phyloP scores from a whole-genome alignment of 1,139 yeast species.

The Blastobotrys raffinosifermentans region DNA sequence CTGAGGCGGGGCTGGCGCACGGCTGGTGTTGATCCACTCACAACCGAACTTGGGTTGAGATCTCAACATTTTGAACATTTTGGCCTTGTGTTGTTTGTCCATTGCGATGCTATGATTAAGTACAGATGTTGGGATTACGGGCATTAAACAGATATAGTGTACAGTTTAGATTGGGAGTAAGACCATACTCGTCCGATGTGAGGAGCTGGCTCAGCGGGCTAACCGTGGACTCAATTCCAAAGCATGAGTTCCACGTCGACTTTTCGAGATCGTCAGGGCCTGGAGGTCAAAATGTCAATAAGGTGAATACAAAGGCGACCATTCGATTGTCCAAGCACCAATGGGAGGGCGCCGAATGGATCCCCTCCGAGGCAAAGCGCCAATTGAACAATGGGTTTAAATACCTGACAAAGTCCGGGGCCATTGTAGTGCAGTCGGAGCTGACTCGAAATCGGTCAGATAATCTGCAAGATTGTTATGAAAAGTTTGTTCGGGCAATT shows the following conservation, averaged over 20 bases:
- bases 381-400: slow-evolving; percentile 42
- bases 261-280: slow-evolving; percentile 83
- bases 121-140: no score
- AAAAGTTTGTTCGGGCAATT: slow-evolving; percentile 52
- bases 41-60: no score
- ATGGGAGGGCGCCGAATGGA: slow-evolving; percentile 56
- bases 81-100: no score
- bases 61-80: no score
- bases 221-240: slow-evolving; percentile 38
- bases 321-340: slow-evolving; percentile 43
- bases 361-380: slow-evolving; percentile 48
- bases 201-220: neutral
- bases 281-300: slow-evolving; percentile 94
- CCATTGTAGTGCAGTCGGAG: slow-evolving; percentile 58
- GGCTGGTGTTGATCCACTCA: no score
- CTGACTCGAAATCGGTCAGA: slow-evolving; percentile 50
- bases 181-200: neutral
- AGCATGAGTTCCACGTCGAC: slow-evolving; percentile 43
- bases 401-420: slow-evolving; percentile 53
- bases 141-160: no score
- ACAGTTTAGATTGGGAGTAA: slow-evolving; percentile 1
- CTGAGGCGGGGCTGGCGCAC: no score
- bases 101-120: no score
- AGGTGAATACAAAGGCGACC: slow-evolving; percentile 62
- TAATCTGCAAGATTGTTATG: slow-evolving; percentile 55